phyloP scores from a whole-genome alignment of 345 rosid species.

The Hibiscus mutabilis region DNA sequence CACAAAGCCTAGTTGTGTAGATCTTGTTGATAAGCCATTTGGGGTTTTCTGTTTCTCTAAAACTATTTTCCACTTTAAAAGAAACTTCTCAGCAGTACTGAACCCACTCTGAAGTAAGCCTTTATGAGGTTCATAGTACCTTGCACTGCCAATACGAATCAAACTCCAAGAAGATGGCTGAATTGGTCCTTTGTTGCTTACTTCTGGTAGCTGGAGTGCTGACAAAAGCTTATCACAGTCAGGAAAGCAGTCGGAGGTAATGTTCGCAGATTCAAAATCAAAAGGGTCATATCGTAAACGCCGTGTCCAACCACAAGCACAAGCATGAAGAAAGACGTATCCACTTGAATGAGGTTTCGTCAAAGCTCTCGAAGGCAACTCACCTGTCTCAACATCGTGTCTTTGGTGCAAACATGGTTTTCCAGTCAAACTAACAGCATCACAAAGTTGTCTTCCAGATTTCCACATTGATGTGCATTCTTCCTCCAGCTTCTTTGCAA shows the following conservation, averaged over 20 bases:
- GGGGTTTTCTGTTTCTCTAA: constrained; percentile 38
- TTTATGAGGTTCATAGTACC: constrained; percentile 63
- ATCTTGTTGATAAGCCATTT: constrained; percentile 23
- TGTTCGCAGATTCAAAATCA: constrained; percentile 69
- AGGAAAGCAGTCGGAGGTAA: constrained; percentile 39
- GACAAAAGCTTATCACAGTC: constrained; percentile 73
- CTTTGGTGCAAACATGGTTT: constrained; percentile 76
- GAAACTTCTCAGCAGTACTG: constrained; percentile 49
- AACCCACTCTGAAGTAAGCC: constrained; percentile 85
- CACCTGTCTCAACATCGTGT: constrained; percentile 32
- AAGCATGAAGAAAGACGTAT: constrained; percentile 74
- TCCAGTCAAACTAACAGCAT: constrained; percentile 83
- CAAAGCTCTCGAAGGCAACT: constrained; percentile 22
- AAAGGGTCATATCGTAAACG: constrained; percentile 55
- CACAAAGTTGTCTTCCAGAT: constrained; percentile 83
- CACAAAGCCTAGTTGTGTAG: constrained; percentile 25
- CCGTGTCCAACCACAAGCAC: constrained; percentile 82
- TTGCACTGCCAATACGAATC: constrained; percentile 60
- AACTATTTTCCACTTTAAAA: constrained; percentile 50
- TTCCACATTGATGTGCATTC: constrained; percentile 72
- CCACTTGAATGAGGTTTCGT: constrained; percentile 64
- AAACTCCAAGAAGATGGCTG: constrained; percentile 66
- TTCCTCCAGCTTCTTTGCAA: constrained; percentile 55
- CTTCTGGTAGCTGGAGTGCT: constrained; percentile 41
- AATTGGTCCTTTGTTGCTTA: constrained; percentile 37